Base-by-base conservation (phyloP, 2,329 filamentous ascomycete genomes). In the Beauveria asiatica region DNA sequence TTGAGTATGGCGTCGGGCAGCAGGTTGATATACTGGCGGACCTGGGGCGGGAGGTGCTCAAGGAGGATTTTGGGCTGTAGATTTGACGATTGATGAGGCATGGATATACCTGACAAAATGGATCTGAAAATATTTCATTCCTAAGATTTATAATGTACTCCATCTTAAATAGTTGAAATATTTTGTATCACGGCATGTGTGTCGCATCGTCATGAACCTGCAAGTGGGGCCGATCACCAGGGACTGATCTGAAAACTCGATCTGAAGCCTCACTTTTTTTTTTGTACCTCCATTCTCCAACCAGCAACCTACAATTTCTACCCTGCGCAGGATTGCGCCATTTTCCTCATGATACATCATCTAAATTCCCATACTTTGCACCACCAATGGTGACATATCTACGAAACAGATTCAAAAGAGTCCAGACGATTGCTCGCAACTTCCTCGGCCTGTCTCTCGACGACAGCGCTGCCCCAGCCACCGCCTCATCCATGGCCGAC, bases 1-100 rank as follows among this genome's bases (percentile, higher is more conserved):
- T 82, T 64, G 72, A 77, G 37, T 74, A 73, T 59, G 75, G 74
- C n/a, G 76, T 84, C 10, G 67, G 81, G 23, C 70, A 75, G 59
- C 78, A 79, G 37, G 67, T 84, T 19, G 72, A 74, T 56, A 68
- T 70, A n/a, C 66, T 84, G 59, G 76, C 80, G 3, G 68, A 67
- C 2, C 68, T 83, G 37, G 80, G 80, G 1, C 66, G 75, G 17
- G 57, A 59, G n/a, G 56, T 62, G 37, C 58, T 60, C 41, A 55
- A 50, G 45, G 45, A 55, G 10, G 58, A 60, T 42, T 55, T 55
- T 51, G 58, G 45, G 2, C 9, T 55, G 19, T 54, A 55, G 33
- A 25, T 45, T 3, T 21, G 8, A 45, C 27, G 16, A 39, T 11
- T 21, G 9, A 52, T 11, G 48, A 39, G 10, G 13, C 30, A 39